These are phyloP conservation scores for Vigna unguiculata DNA, from an alignment of 306 rosid species.

Conservation along the genomic window DNA sequence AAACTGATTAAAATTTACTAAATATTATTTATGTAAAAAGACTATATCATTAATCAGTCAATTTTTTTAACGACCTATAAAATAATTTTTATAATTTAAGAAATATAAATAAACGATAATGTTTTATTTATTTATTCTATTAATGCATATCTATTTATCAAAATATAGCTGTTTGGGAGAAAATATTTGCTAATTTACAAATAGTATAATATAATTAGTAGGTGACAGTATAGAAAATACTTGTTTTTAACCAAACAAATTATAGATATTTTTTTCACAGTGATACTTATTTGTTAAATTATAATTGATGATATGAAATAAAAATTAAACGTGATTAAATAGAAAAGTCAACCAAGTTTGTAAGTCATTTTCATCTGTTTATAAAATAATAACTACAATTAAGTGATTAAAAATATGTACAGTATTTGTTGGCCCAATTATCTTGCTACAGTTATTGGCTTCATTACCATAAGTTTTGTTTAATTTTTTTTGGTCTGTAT, in stretches of 20 bases:
- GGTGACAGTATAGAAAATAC: too few species aligned
- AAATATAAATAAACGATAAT: neutral
- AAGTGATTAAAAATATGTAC: neutral
- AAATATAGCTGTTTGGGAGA: neutral
- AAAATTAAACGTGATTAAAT: neutral
- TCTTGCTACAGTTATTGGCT: neutral
- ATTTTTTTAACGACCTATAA: neutral
- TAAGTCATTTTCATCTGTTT: neutral
- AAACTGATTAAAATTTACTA: neutral
- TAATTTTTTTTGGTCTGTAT: too few species aligned
- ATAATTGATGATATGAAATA: neutral
- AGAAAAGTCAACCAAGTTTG: neutral
- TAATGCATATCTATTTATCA: neutral
- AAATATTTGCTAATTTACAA: too few species aligned
- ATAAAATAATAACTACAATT: neutral
- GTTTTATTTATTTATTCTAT: neutral
- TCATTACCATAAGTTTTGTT: neutral
- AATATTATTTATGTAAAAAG: neutral
- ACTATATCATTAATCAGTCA: neutral
- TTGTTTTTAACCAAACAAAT: neutral
- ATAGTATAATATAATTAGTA: too few species aligned
- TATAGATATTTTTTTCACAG: too few species aligned
- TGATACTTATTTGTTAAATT: neutral
- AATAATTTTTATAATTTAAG: neutral
- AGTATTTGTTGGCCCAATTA: conserved; percentile 2